phyloP scores from a whole-genome alignment of 148 eudicot genomes.

The Gaultheria prostrata region DNA sequence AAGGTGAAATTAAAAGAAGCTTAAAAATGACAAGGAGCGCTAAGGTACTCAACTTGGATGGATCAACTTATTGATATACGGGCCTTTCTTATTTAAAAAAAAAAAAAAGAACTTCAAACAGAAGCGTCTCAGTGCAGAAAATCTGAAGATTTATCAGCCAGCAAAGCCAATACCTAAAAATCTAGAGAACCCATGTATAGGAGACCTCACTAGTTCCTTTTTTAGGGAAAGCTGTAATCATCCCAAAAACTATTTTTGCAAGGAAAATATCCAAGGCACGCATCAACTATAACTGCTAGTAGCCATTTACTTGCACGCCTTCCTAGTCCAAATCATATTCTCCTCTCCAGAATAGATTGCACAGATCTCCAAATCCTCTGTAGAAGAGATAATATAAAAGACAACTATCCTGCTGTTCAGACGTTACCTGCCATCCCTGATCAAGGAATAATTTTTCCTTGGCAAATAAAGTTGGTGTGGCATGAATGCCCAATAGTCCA shows the following conservation, averaged over 20 bases:
- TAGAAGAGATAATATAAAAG: neutral
- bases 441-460: constrained; percentile 87
- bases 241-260: neutral
- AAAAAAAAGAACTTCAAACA: neutral
- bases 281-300: neutral
- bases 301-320: neutral
- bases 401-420: neutral
- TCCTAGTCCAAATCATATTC: neutral
- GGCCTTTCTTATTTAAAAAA: neutral
- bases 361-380: neutral
- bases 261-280: neutral
- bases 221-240: neutral
- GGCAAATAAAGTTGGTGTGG: constrained; percentile 86
- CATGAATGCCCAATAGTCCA: constrained; percentile 81
- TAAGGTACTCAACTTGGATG: neutral
- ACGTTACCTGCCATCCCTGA: constrained; percentile 96
- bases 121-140: constrained; percentile 9
- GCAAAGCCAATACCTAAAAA: neutral
- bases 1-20: neutral
- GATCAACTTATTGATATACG: neutral
- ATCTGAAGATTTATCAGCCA: neutral
- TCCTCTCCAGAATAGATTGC: neutral
- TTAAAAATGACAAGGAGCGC: neutral
- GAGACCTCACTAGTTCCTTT: neutral
- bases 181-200: neutral